A percentile compares a stretch with the other conserved stretches of the same genome.
phyloP scores from a whole-genome alignment of 371 early-diverging fungal genomes.

The Syncephalastrum racemosum region DNA sequence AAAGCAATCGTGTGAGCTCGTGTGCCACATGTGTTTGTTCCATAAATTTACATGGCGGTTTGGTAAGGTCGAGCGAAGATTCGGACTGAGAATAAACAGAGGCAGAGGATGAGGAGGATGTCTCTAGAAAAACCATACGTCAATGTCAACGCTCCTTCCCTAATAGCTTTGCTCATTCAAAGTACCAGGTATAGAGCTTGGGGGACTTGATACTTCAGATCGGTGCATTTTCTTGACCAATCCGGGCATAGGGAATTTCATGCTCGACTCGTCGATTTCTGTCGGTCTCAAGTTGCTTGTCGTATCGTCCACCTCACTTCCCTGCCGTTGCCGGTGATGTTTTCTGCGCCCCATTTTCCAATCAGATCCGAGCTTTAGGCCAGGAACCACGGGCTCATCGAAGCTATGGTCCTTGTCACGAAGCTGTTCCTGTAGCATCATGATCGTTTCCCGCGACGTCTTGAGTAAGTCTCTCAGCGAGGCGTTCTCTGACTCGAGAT shows the following conservation, averaged over 20 bases:
- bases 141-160: not conserved
- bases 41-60: no score
- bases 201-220: no score
- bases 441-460: slow-evolving; percentile 39
- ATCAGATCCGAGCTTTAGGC: slow-evolving; percentile 32
- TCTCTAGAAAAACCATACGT: not conserved
- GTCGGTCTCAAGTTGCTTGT: no score
- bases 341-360: slow-evolving; percentile 35
- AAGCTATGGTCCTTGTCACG: slow-evolving; percentile 19
- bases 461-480: slow-evolving; percentile 38
- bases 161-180: not conserved
- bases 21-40: no score
- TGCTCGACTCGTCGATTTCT: not conserved
- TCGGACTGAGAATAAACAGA: not conserved
- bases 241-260: slow-evolving; percentile 13
- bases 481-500: slow-evolving; percentile 39
- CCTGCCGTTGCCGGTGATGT: no score
- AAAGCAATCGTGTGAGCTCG: slow-evolving; percentile 4
- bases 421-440: slow-evolving; percentile 36
- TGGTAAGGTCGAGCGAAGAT: no score
- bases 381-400: slow-evolving; percentile 11
- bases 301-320: no score
- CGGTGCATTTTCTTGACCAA: not conserved
- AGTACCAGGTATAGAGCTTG: no score
- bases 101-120: slow-evolving; percentile 18